These are phyloP conservation scores for Saccharomyces eubayanus DNA, from an alignment of 805 yeast species.

Conservation along the genomic window DNA sequence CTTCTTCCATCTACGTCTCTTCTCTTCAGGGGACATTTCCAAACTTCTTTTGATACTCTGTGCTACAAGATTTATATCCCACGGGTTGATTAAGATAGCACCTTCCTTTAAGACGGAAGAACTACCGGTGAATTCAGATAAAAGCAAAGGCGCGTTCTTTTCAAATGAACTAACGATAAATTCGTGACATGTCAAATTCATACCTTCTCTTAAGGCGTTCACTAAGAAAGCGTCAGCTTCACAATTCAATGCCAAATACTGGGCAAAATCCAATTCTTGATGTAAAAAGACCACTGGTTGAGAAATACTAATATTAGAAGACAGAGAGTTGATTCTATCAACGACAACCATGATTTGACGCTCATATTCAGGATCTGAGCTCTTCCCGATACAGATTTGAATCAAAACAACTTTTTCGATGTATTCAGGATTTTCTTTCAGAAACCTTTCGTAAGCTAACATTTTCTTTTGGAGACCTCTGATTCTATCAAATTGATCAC, in stretches of 20 bases:
- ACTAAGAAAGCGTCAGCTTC: slow-evolving; percentile 88
- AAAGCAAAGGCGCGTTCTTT: slow-evolving; percentile 69
- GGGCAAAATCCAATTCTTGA: slow-evolving; percentile 82
- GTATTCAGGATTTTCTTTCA: slow-evolving; percentile 63
- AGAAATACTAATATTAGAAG: slow-evolving; percentile 59
- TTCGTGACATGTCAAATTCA: slow-evolving; percentile 95
- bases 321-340: slow-evolving; percentile 73
- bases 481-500: slow-evolving; percentile 82
- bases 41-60: slow-evolving; percentile 55
- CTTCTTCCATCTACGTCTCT: slow-evolving; percentile 50
- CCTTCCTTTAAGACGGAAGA: slow-evolving; percentile 69
- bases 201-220: slow-evolving; percentile 89
- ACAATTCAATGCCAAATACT: slow-evolving; percentile 73
- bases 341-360: slow-evolving; percentile 67
- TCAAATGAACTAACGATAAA: slow-evolving; percentile 67
- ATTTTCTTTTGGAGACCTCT: slow-evolving; percentile 86
- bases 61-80: slow-evolving; percentile 68
- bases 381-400: slow-evolving; percentile 64
- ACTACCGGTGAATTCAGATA: slow-evolving; percentile 93
- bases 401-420: slow-evolving; percentile 65
- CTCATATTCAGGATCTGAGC: slow-evolving; percentile 58
- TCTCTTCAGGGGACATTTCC: slow-evolving; percentile 53
- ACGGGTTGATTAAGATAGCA: slow-evolving; percentile 78
- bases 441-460: slow-evolving; percentile 74
- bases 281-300: slow-evolving; percentile 84